Base-by-base conservation (phyloP, 2,329 filamentous ascomycete species). In the Aspergillus nomiae region DNA sequence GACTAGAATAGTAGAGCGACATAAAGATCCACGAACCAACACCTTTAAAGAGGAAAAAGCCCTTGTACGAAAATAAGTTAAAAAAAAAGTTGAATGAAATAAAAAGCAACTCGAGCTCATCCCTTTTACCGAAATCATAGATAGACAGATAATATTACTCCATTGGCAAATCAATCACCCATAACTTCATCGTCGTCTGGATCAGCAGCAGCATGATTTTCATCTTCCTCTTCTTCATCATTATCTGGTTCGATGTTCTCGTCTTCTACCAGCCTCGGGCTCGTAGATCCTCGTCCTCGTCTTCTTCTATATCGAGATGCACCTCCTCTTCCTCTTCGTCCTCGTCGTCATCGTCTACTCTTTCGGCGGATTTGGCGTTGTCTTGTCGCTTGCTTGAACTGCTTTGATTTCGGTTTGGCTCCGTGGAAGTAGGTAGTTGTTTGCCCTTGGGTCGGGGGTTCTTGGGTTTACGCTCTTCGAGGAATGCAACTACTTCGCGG, bases 401-500 rank as follows among this genome's bases (percentile, higher is more conserved):
- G 38, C 61, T 53, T 56, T 65, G 63, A 14, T 59, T 24, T 51
- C 73, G 69, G n/a, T 32, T 63, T 30, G 61, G 60, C 12, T 59
- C 57, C 45, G 62, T 62, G 9, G 48, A n/a, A 9, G 60, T 57
- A 8, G 70, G 66, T 46, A 68, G 32, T 54, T 73, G 73, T 54
- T 77, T 76, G 53, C 76, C 78, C 70, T 80, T 82, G 10, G 69
- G 65, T 28, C 64, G 68, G 14, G 61, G 46, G 28, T 61, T 66
- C 51, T 71, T 72, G 41, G 73, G 68, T 71, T 89, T 88, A 56
- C 84, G 83, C 62, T 90, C 87, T 71, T 97, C 93, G 4, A 98
- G 82, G 75, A 90, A 95, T 10, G 87, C 86, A 5, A 97, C 82
- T 8, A 97, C 88, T 70, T 95, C 92, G 72, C 90, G 92, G 83